Percentiles rank a stretch among this genome's conserved stretches.
phyloP scores from a whole-genome alignment of 495 filamentous ascomycete genomes.

The Aspergillus campestris region DNA sequence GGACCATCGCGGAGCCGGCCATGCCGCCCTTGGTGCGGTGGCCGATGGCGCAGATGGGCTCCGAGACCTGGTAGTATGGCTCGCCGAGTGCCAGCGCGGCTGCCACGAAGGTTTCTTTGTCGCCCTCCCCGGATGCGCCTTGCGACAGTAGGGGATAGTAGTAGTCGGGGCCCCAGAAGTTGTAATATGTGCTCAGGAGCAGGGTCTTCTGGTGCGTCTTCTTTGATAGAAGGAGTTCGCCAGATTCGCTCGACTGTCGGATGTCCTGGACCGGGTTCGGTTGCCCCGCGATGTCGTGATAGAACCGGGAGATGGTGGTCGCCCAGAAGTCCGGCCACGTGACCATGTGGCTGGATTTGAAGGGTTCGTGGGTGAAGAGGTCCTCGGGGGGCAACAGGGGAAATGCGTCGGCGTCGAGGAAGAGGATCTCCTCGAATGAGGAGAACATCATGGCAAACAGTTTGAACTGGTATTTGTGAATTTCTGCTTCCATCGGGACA shows the following conservation, averaged over 20 bases:
- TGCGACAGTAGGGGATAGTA: slow-evolving; percentile 47
- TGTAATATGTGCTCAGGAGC: slow-evolving; percentile 51
- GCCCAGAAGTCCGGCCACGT: slow-evolving; percentile 52
- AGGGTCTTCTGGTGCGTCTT: slow-evolving; percentile 38
- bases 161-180: slow-evolving; percentile 44
- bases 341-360: slow-evolving; percentile 35
- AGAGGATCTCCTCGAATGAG: slow-evolving; percentile 46
- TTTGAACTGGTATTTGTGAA: slow-evolving; percentile 45
- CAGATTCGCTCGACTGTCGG: slow-evolving; percentile 41
- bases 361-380: slow-evolving; percentile 39
- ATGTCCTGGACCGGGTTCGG: slow-evolving; percentile 14
- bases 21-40: slow-evolving; percentile 48
- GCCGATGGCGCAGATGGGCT: slow-evolving; percentile 72
- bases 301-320: slow-evolving; percentile 35
- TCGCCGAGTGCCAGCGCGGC: slow-evolving; percentile 37
- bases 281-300: slow-evolving; percentile 40
- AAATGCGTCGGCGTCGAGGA: slow-evolving; percentile 46
- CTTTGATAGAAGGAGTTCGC: slow-evolving; percentile 45
- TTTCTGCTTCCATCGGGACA: slow-evolving; percentile 13
- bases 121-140: slow-evolving; percentile 46
- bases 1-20: slow-evolving; percentile 36
- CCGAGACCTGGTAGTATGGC: slow-evolving; percentile 52
- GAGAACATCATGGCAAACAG: slow-evolving; percentile 46
- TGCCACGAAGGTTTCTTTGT: slow-evolving; percentile 50
- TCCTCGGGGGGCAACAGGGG: slow-evolving; percentile 37